Evolutionary conservation across 2,329 filamentous ascomycete genomes (phyloP), one percentile per base, ranked within the genome.

Genomic region (Bretziella fagacearum): DNA sequence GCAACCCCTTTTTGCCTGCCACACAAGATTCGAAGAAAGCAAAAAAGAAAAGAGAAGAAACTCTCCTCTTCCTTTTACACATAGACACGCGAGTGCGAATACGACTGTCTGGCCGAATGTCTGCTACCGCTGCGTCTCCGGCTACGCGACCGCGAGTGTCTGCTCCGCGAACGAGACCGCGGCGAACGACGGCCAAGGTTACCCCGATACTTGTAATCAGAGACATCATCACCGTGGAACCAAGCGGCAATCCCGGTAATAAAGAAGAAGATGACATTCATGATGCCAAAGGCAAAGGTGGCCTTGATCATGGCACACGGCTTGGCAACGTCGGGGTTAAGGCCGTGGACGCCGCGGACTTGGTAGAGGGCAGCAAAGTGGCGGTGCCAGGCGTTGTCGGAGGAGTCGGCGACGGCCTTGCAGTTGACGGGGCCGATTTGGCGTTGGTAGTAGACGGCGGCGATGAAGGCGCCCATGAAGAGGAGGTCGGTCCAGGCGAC

Each of bases 261-360:
- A 60, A 81, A 79, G 65, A 93, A 94, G 59, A 87, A 79, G 53
- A 91, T 66, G 54, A 69, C 67, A 61, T 91, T 84, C 71, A 95
- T 93, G 61, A 96, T 95, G 42, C 75, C 85, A 55, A 95, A 79
- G 2, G 85, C 89, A 64, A 85, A 96, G 54, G 70, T 73, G 1
- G 87, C 81, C 73, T 95, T 96, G 58, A 94, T 74, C 84, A 95
- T 91, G 43, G 81, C 74, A 64, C 89, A 96, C 4, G 77, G 75
- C 69, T 89, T 89, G 62, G 84, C 70, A 30, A 78, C 62, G 46
- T 70, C 62, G 33, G 78, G 58, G 35, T 69, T 61, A 50, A 75
- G 69, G 44, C 63, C 63, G 41, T 68, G 68, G 2, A 50, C 44
- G 29, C 71, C 60, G 25, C 63, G 65, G 36, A 73, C 73, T 53